phyloP scores from a whole-genome alignment of 2,329 filamentous ascomycete genomes.

The Kalmusia sp. region DNA sequence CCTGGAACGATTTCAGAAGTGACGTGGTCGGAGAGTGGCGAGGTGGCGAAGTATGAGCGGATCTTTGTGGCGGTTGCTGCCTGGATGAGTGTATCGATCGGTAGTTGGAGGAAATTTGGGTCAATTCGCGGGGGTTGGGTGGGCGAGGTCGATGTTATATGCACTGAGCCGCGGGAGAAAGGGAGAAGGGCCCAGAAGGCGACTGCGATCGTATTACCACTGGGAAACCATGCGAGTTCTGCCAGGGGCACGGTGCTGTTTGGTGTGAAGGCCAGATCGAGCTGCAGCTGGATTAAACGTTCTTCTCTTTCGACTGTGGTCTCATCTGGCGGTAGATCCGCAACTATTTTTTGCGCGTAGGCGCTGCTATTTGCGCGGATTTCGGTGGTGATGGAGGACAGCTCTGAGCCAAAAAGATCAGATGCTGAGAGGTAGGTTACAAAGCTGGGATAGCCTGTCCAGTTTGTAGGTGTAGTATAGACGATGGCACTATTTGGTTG shows the following conservation, averaged over 20 bases:
- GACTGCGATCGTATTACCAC: constrained; percentile 37
- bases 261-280: constrained; percentile 55
- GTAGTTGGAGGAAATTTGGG: constrained; percentile 52
- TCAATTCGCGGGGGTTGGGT: constrained; percentile 48
- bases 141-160: constrained; percentile 39
- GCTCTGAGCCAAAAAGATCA: constrained; percentile 43
- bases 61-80: constrained; percentile 40
- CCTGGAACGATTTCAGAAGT: constrained; percentile 28
- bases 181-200: constrained; percentile 50
- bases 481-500: constrained; percentile 37
- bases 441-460: constrained; percentile 48
- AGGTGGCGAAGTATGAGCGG: constrained; percentile 36
- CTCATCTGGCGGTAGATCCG: constrained; percentile 23
- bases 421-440: constrained; percentile 44
- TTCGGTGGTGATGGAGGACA: constrained; percentile 27
- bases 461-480: constrained; percentile 38
- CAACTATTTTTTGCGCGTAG: constrained; percentile 35
- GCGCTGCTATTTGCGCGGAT: constrained; percentile 32
- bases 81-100: constrained; percentile 47
- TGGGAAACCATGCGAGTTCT: constrained; percentile 54
- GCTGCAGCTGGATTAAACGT: constrained; percentile 53
- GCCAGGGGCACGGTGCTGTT: constrained; percentile 52
- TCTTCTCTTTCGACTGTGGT: constrained; percentile 45
- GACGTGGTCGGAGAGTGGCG: constrained; percentile 31
- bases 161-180: constrained; percentile 44